Evolutionary conservation across 164 flowering plant genomes (phyloP), one percentile per base, ranked within the genome.

Genomic region (Aristolochia fimbriata): DNA sequence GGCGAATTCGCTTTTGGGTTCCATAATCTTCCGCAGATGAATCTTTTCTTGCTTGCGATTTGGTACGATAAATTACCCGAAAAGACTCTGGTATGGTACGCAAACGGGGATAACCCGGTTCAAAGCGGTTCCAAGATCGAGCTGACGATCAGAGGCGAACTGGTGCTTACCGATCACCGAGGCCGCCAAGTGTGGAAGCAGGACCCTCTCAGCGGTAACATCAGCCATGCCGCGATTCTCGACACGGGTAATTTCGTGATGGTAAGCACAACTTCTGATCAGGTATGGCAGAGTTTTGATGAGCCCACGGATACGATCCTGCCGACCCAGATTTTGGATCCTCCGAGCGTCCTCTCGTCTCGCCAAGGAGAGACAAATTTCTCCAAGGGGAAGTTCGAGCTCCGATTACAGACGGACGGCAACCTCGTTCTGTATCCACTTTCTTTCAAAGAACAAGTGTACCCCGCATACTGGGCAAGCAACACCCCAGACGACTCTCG

Each of bases 241-340:
- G 76, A 80, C 33, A 64, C 65, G 1, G 81, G 84, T 17, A 80
- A 80, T 63, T 68, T 80, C 16, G 72, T 80, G 22, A 68, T 81
- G 16, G 9, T 20, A 3, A 21, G 54, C 21, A 12, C 49, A 21
- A 2, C 17, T 5, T 11, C 45, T 1, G 52, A 27, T 25, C 12
- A 5, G 20, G 54, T 20, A 46, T 80, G 84, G 81, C 59, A 57
- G 25, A 74, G 69, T 49, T 80, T 80, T 47, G 64, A 60, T 20
- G 4, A 51, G 0, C 78, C 84, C 2, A 75, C 80, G 0, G 80
- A 77, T 17, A 77, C 84, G 9, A 61, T 80, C 20, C 49, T 77
- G 45, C 82, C 77, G 2, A 59, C 62, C 1, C 80, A 78, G 64
- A 56, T 2, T 4, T 24, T 77, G 43, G 19, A 21, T 13, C 41